phyloP scores from a whole-genome alignment of 345 rosid species.

The Eucalyptus regnans region DNA sequence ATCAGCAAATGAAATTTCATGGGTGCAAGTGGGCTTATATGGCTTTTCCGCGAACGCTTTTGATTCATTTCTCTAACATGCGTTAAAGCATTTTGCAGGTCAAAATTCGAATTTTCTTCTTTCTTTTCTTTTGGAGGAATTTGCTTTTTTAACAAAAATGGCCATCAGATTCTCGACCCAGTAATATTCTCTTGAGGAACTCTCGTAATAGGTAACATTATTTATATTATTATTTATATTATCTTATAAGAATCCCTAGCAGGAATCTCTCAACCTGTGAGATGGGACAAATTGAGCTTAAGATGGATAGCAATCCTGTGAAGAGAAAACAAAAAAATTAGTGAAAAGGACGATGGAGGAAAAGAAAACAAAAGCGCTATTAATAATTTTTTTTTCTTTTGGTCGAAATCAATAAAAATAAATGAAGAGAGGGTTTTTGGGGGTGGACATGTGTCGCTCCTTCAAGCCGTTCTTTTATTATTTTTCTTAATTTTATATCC shows the following conservation, averaged over 20 bases:
- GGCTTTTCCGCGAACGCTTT: not conserved
- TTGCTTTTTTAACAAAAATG: not conserved
- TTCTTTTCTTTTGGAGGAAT: not conserved
- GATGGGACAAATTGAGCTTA: not conserved
- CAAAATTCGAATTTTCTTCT: not conserved
- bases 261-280: not conserved
- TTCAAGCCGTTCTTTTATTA: not conserved
- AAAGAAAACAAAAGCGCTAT: not conserved
- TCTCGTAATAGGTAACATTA: not conserved
- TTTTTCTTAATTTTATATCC: not conserved
- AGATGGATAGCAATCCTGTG: not conserved
- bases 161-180: not conserved
- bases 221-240: not conserved
- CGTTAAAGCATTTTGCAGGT: not conserved
- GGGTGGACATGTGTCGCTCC: not conserved
- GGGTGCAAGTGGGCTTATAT: not conserved
- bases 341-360: not conserved
- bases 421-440: not conserved
- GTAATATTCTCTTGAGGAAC: not conserved
- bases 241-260: not conserved
- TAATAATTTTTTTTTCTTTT: too few relatives aligned
- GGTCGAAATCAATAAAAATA: not conserved
- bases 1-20: not conserved
- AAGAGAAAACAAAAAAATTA: not conserved
- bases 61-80: not conserved